Percentiles rank a stretch among this genome's conserved stretches.
Conservation (phyloP, 129 eudicot species). For the Helichrysum umbraculigerum region DNA sequence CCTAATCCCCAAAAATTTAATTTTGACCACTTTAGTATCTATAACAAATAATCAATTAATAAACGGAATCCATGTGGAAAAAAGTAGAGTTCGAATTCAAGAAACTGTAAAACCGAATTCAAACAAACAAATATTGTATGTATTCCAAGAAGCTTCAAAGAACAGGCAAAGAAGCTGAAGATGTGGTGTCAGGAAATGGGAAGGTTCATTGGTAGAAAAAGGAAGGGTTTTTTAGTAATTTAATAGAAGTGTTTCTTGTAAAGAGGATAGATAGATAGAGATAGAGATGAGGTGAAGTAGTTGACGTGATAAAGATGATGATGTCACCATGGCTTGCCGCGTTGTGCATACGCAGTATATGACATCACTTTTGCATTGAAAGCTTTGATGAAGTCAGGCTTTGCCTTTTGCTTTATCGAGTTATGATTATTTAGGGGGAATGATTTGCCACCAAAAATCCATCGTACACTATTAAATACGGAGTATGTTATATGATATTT, state of each 20-base stretch:
- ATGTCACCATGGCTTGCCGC: conserved; percentile 38
- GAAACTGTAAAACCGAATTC: conserved; percentile 7
- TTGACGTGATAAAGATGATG: conserved; percentile 35
- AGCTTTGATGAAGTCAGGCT: background rate
- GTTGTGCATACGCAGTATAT: conserved; percentile 32
- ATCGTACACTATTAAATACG: no score
- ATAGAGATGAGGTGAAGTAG: conserved; percentile 24
- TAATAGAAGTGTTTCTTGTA: background rate
- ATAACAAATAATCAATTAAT: conserved; percentile 22
- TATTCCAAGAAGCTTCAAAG: background rate
- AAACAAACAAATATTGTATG: background rate
- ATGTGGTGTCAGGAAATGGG: conserved; percentile 1
- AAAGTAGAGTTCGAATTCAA: background rate
- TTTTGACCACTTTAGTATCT: background rate
- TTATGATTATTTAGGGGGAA: no score
- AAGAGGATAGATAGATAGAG: no score
- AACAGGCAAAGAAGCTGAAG: conserved; percentile 4
- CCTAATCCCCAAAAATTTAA: conserved; percentile 22
- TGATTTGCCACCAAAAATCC: no score
- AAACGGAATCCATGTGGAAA: conserved; percentile 30
- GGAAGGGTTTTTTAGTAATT: conserved; percentile 16
- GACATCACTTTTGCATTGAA: conserved; percentile 16
- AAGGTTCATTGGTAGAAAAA: conserved; percentile 26
- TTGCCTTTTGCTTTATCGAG: no score
- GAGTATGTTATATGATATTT: no score